phyloP scores from a whole-genome alignment of 2,329 filamentous ascomycete species.

The Alternaria ethzedia region DNA sequence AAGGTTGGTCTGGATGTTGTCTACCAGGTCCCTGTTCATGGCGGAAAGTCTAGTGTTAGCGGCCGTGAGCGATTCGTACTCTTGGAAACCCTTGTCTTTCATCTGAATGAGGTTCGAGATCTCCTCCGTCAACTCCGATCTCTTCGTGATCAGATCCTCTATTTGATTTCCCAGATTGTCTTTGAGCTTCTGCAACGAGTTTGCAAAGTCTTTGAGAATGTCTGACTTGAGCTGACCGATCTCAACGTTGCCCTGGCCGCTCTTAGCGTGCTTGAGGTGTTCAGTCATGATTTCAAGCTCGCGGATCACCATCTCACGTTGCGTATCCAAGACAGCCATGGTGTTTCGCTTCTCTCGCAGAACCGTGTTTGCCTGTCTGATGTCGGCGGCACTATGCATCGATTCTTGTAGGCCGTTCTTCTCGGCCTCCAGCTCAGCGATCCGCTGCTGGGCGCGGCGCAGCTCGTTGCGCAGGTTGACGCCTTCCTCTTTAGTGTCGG shows the following conservation, averaged over 20 bases:
- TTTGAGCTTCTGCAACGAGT: slow-evolving; percentile 72
- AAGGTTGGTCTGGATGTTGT: slow-evolving; percentile 92
- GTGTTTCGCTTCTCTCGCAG: slow-evolving; percentile 93
- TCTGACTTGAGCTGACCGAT: slow-evolving; percentile 71
- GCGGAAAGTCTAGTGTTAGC: slow-evolving; percentile 95
- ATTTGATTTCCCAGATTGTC: slow-evolving; percentile 78
- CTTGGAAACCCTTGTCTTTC: slow-evolving; percentile 90
- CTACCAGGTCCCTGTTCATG: slow-evolving; percentile 93
- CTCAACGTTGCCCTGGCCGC: slow-evolving; percentile 77
- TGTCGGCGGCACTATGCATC: slow-evolving; percentile 65
- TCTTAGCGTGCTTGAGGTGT: slow-evolving; percentile 85
- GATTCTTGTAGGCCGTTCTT: slow-evolving; percentile 63
- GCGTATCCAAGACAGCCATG: slow-evolving; percentile 90
- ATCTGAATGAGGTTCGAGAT: slow-evolving; percentile 81
- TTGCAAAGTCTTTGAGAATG: slow-evolving; percentile 67
- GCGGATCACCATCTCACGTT: slow-evolving; percentile 93
- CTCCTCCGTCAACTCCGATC: slow-evolving; percentile 83
- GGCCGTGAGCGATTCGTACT: slow-evolving; percentile 91
- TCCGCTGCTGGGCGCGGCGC: slow-evolving; percentile 79
- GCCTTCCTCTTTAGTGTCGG: slow-evolving; percentile 55
- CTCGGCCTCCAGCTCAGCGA: slow-evolving; percentile 85
- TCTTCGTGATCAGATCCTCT: slow-evolving; percentile 87
- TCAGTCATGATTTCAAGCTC: slow-evolving; percentile 89
- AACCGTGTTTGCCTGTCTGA: slow-evolving; percentile 83
- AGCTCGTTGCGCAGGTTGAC: slow-evolving; percentile 70